Evolutionary conservation across 2,329 filamentous ascomycete genomes (phyloP), one percentile per base, ranked within the genome.

Genomic region (Basipetospora chlamydospora): DNA sequence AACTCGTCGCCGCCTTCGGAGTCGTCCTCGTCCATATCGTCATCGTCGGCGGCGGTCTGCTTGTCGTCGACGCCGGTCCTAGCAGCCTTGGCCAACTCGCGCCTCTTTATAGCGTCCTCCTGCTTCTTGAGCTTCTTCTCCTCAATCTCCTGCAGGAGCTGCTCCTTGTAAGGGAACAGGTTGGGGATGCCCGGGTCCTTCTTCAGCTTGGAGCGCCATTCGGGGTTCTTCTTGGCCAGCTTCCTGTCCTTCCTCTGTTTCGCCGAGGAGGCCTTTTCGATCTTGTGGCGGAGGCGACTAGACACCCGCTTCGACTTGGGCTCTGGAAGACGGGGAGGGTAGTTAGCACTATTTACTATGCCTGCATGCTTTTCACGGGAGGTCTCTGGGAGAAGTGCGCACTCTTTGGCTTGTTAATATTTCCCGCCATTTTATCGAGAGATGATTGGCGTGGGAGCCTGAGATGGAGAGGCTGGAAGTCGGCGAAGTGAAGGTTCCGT

Each of bases 131-230:
- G 64, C 53, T 80, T 80, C 49, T 75, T 80, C 61, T 94, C 84
- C 61, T 98, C 90, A 48, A 98, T 92, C 59, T 98, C 86, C 40
- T 87, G 77, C 23, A 98, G 71, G 20, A 98, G 73, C 66, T 81
- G 87, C 57, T 95, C 87, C 65, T 98, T 98, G 69, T 90, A 95
- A 1, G 90, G 90, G 63, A 95, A 98, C 25, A 95, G 63, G 54
- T 96, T 98, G 28, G 90, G 90, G 43, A 98, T 95, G 33, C 90
- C 90, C 17, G 88, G 90, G 51, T 98, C 90, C 65, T 96, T 98
- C 73, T 95, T 96, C 47, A 94, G 57, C 57, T 86, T 83, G 41
- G 85, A 87, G 48, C 82, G 77, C 86, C 90, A 96, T 83, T 94
- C 77, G 23, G 90, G 88, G 58, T 95, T 94, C 74, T 93, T 86